Percentiles rank a stretch among this genome's conserved stretches.
phyloP scores from a whole-genome alignment of 2,329 filamentous ascomycete genomes.

The Fusarium floridanum region DNA sequence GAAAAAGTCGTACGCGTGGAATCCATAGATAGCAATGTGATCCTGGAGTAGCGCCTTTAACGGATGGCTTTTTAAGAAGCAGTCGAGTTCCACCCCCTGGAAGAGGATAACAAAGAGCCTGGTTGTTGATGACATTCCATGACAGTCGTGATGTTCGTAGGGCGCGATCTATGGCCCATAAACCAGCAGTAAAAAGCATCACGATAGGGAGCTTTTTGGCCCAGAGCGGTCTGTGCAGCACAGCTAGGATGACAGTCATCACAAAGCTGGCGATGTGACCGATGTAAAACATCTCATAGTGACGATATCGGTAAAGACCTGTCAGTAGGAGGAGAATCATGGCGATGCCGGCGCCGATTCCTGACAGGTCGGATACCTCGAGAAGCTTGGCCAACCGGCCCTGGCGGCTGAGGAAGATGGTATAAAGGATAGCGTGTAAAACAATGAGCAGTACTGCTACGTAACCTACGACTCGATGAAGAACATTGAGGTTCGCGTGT shows the following conservation, averaged over 20 bases:
- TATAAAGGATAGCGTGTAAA: not conserved
- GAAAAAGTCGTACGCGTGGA: not conserved
- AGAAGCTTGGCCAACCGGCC: not conserved
- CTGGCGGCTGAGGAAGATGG: not conserved
- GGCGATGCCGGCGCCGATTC: not conserved
- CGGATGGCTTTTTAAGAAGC: not conserved
- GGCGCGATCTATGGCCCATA: not conserved
- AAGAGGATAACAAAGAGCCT: not conserved
- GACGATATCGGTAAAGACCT: not conserved
- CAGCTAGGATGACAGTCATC: not conserved
- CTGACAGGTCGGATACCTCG: not conserved
- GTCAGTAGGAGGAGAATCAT: not conserved
- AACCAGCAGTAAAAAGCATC: not conserved
- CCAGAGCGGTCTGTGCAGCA: not conserved
- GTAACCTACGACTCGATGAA: not conserved
- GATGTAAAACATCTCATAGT: not conserved
- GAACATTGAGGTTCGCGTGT: not conserved
- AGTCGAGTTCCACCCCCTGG: not conserved
- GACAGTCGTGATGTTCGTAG: not conserved
- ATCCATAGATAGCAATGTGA: not conserved
- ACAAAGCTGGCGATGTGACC: not conserved
- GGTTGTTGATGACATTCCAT: not conserved
- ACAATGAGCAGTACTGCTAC: not conserved
- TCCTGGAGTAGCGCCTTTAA: not conserved
- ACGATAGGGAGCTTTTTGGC: not conserved